phyloP scores from a whole-genome alignment of 176 grass and related monocot genomes.

The Bonia amplexicaulis region DNA sequence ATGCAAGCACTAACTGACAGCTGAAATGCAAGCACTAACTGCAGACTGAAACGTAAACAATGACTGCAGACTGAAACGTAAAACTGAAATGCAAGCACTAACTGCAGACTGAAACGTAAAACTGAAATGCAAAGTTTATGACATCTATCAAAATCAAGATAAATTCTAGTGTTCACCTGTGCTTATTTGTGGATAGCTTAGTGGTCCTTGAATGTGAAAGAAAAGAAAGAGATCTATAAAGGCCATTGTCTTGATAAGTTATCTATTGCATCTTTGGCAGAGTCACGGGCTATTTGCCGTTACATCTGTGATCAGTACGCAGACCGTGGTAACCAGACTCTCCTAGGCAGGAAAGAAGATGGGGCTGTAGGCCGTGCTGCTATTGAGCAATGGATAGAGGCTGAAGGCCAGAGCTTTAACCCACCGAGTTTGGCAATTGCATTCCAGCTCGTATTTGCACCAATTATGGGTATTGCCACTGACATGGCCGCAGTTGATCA shows the following conservation, averaged over 20 bases:
- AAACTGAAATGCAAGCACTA: too few relatives aligned
- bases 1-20: too few relatives aligned
- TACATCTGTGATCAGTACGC: slow-evolving; percentile 78
- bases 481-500: slow-evolving; percentile 57
- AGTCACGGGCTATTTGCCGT: slow-evolving; percentile 85
- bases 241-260: slow-evolving; percentile 4
- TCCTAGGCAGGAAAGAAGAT: slow-evolving; percentile 58
- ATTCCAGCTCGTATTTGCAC: slow-evolving; percentile 76
- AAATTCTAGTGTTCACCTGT: not conserved
- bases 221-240: not conserved
- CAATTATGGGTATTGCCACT: slow-evolving; percentile 48
- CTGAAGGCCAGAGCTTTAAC: slow-evolving; percentile 79
- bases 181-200: not conserved
- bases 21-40: too few relatives aligned
- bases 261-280: slow-evolving; percentile 39
- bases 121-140: too few relatives aligned
- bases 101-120: too few relatives aligned
- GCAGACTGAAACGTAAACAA: too few relatives aligned
- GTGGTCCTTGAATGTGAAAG: not conserved
- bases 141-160: too few relatives aligned
- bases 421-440: slow-evolving; percentile 60
- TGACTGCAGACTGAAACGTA: too few relatives aligned
- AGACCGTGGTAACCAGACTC: slow-evolving; percentile 45
- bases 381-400: slow-evolving; percentile 86
- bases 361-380: slow-evolving; percentile 49